Conservation (phyloP, 345 rosid genomes). For the Erucastrum elatum region DNA sequence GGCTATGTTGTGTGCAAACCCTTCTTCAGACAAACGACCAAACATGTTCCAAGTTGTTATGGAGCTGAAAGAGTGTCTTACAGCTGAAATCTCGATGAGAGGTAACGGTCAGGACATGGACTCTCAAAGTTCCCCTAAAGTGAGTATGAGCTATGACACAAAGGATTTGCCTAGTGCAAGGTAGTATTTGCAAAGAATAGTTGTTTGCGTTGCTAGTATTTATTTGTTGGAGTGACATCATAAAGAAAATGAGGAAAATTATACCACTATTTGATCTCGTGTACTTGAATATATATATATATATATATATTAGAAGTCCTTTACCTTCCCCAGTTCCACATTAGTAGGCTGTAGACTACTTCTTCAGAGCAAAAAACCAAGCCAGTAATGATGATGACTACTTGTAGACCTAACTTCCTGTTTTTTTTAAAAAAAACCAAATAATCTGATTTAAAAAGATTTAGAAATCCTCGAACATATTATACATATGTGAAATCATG, state of each 20-base stretch:
- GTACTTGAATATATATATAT: too few relatives aligned
- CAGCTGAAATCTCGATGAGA: slow-evolving; percentile 6
- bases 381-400: background rate
- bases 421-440: background rate
- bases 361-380: background rate
- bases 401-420: background rate
- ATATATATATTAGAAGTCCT: background rate
- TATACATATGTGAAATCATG: background rate
- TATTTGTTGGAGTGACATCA: background rate
- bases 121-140: background rate
- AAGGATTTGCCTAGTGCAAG: slow-evolving; percentile 5
- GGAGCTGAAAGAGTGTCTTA: slow-evolving; percentile 42
- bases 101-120: slow-evolving; percentile 8
- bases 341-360: background rate
- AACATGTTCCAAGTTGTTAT: slow-evolving; percentile 39
- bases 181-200: background rate
- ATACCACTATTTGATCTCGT: background rate
- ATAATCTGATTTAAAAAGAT: background rate
- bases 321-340: background rate
- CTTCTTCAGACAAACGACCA: slow-evolving; percentile 39
- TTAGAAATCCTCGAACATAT: background rate
- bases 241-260: background rate
- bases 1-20: slow-evolving; percentile 46
- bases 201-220: background rate
- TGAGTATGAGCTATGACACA: background rate